Evolutionary conservation across 805 yeast genomes (phyloP).

Genomic region (Kluyveromyces siamensis): DNA sequence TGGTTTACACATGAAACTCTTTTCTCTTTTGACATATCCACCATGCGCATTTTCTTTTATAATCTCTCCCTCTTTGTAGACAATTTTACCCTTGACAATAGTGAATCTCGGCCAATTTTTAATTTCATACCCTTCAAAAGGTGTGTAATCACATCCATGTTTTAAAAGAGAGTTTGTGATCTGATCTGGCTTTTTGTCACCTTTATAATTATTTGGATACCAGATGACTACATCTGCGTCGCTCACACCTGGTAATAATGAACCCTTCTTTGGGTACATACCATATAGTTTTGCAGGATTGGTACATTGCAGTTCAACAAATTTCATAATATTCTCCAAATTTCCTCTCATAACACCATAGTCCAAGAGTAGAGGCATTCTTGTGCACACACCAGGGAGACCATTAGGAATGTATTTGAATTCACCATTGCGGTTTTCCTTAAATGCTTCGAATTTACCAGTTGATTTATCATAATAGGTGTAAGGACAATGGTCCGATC

Average conservation of each 20-base stretch:
- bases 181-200: conserved; percentile 10
- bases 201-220: conserved; percentile 32
- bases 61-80: conserved; percentile 26
- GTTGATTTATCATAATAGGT: conserved; percentile 31
- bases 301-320: conserved; percentile 37
- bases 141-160: conserved; percentile 33
- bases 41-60: conserved; percentile 9
- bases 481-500: conserved; percentile 40
- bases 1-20: conserved; percentile 7
- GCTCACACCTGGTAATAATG: conserved; percentile 34
- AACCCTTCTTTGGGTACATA: conserved; percentile 33
- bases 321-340: conserved; percentile 32
- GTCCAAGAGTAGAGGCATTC: conserved; percentile 36
- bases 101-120: conserved; percentile 42
- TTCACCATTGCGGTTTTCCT: conserved; percentile 28
- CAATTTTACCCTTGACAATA: conserved; percentile 30
- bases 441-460: conserved; percentile 37
- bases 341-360: conserved; percentile 36
- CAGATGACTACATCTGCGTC: conserved; percentile 43
- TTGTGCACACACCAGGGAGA: conserved; percentile 40
- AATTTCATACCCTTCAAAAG: conserved; percentile 33
- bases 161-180: conserved; percentile 25
- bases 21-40: conserved; percentile 8
- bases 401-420: conserved; percentile 41
- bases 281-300: conserved; percentile 42